phyloP scores from a whole-genome alignment of 257 asterid genomes.

The Solanum phureja region DNA sequence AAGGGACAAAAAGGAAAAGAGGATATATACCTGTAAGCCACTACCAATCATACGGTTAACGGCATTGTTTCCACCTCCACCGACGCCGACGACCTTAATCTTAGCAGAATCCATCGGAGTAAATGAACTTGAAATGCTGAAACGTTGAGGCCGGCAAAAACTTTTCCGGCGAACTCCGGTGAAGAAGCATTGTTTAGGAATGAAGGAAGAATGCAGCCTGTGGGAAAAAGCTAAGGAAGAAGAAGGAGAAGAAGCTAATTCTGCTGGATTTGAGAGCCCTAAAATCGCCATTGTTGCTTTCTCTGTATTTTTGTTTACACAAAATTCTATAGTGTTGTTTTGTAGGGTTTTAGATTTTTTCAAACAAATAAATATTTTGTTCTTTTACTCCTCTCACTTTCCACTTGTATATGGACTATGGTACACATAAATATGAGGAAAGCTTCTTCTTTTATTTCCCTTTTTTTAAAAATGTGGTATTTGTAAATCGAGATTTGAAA shows the following conservation, averaged over 20 bases:
- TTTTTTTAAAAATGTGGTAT: too few species aligned
- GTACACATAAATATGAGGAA: background rate
- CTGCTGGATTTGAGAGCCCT: constrained; percentile 42
- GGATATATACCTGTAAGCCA: constrained; percentile 59
- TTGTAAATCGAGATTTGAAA: background rate
- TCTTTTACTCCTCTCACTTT: background rate
- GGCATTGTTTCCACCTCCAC: constrained; percentile 98
- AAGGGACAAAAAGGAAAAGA: background rate
- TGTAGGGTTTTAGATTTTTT: background rate
- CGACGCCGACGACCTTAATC: constrained; percentile 95
- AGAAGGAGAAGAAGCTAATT: constrained; percentile 36
- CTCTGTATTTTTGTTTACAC: background rate
- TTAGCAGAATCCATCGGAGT: constrained; percentile 65
- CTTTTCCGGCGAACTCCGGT: constrained; percentile 33
- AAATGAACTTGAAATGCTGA: constrained; percentile 42
- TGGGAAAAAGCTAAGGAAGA: constrained; percentile 20
- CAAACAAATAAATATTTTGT: background rate
- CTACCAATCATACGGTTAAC: constrained; percentile 96
- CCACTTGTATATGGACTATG: background rate
- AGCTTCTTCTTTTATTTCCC: background rate
- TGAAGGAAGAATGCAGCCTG: constrained; percentile 14
- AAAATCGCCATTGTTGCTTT: constrained; percentile 16
- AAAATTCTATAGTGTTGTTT: background rate
- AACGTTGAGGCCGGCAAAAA: constrained; percentile 24
- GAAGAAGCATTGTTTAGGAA: constrained; percentile 28